A percentile compares a stretch with the other conserved stretches of the same genome.
Conservation (phyloP, 2,329 filamentous ascomycete genomes). For the Phialocephala sp. region DNA sequence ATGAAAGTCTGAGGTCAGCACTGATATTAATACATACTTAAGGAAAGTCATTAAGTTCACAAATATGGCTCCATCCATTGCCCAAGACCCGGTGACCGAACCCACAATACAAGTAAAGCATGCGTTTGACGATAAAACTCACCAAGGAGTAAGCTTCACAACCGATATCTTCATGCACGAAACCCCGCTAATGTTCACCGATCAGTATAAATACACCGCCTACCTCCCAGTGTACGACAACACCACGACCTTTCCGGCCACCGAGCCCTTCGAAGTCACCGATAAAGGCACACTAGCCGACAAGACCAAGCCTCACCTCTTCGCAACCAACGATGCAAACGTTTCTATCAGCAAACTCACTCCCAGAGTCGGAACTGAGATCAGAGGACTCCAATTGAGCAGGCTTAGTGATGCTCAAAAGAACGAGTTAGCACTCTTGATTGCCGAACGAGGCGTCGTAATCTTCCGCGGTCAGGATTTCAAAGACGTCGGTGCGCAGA, state of each 20-base stretch:
- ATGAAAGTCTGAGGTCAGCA: background rate
- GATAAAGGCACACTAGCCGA: slow-evolving; percentile 78
- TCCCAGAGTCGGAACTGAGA: slow-evolving; percentile 72
- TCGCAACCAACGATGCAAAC: slow-evolving; percentile 75
- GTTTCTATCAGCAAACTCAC: slow-evolving; percentile 60
- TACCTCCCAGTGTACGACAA: slow-evolving; percentile 75
- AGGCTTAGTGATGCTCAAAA: slow-evolving; percentile 51
- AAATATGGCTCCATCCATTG: background rate
- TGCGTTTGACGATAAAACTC: background rate
- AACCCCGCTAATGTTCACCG: background rate
- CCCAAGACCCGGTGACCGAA: background rate
- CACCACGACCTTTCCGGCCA: slow-evolving; percentile 65
- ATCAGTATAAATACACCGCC: slow-evolving; percentile 62
- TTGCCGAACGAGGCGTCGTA: slow-evolving; percentile 60
- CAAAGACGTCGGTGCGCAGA: slow-evolving; percentile 54
- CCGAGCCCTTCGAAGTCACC: slow-evolving; percentile 71
- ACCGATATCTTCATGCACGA: background rate
- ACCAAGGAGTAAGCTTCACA: background rate
- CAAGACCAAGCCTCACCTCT: slow-evolving; percentile 67
- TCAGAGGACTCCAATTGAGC: slow-evolving; percentile 50
- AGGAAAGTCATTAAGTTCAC: background rate
- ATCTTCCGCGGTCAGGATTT: slow-evolving; percentile 62
- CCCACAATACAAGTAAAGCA: background rate
- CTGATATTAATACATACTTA: background rate
- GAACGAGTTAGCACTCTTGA: slow-evolving; percentile 56